Evolutionary conservation across 139 green algal species (phyloP).

Genomic region (Coccomyxa sp.): DNA sequence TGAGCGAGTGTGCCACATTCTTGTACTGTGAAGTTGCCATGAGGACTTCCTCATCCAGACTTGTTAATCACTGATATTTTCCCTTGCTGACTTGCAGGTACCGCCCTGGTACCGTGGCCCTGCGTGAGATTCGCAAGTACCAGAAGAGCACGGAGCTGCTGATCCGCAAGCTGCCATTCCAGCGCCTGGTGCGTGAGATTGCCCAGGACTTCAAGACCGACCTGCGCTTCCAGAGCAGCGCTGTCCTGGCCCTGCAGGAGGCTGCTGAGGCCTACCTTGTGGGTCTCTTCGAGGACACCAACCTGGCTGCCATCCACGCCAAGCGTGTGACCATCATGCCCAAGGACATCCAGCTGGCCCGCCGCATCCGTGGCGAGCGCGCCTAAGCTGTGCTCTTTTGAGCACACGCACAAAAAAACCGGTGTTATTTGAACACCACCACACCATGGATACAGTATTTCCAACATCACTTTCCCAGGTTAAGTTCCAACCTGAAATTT

Average conservation of each 20-base stretch:
- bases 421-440: constrained; percentile 27
- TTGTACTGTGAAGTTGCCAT: too few relatives aligned
- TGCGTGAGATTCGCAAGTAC: constrained; percentile 95
- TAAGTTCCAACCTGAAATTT: too few relatives aligned
- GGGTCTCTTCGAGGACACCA: constrained; percentile 98
- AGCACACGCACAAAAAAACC: background rate
- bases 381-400: background rate
- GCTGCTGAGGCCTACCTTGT: constrained; percentile 97
- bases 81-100: constrained; percentile 66
- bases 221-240: constrained; percentile 95
- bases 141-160: constrained; percentile 93
- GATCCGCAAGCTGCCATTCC: constrained; percentile 97
- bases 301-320: constrained; percentile 95
- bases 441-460: background rate
- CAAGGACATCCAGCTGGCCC: constrained; percentile 70
- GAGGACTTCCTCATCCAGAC: too few relatives aligned
- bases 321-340: constrained; percentile 86
- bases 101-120: constrained; percentile 80
- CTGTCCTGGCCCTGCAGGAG: constrained; percentile 95
- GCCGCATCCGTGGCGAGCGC: constrained; percentile 44
- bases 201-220: constrained; percentile 99
- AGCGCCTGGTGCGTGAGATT: constrained; percentile 97
- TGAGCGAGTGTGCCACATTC: too few relatives aligned
- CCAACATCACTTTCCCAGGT: background rate
- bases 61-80: too few relatives aligned